Evolutionary conservation across 257 asterid species (phyloP).

Genomic region (Eucommia ulmoides): DNA sequence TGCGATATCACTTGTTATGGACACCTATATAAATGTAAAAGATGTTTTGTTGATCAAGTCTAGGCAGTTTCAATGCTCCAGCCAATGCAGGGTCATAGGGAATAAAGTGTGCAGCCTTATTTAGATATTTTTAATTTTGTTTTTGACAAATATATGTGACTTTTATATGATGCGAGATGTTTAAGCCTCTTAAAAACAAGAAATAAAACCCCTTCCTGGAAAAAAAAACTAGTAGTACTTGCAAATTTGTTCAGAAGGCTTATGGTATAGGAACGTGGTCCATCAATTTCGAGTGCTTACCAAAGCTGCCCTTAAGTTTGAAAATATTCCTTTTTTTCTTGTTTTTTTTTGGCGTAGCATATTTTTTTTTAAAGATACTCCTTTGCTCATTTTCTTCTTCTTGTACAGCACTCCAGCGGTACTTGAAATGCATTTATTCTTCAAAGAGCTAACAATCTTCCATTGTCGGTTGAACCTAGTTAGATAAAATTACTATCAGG

Average conservation of each 20-base stretch:
- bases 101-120: no score
- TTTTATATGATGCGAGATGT: no score
- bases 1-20: background rate
- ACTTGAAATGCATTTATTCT: background rate
- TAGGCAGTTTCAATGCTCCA: no score
- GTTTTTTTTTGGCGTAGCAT: no score
- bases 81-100: no score
- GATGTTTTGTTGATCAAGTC: no score
- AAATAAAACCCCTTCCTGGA: background rate
- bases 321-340: no score
- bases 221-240: background rate
- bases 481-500: slow-evolving; percentile 41
- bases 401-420: no score
- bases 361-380: no score
- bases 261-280: background rate
- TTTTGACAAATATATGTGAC: no score
- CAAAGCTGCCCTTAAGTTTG: background rate
- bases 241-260: background rate
- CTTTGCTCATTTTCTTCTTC: background rate
- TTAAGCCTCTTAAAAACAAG: background rate
- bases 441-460: background rate
- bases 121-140: no score
- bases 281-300: background rate
- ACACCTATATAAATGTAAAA: background rate
- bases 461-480: slow-evolving; percentile 2